Evolutionary conservation across 129 eudicot genomes (phyloP).

Genomic region (Rutidosis leptorrhynchoides): DNA sequence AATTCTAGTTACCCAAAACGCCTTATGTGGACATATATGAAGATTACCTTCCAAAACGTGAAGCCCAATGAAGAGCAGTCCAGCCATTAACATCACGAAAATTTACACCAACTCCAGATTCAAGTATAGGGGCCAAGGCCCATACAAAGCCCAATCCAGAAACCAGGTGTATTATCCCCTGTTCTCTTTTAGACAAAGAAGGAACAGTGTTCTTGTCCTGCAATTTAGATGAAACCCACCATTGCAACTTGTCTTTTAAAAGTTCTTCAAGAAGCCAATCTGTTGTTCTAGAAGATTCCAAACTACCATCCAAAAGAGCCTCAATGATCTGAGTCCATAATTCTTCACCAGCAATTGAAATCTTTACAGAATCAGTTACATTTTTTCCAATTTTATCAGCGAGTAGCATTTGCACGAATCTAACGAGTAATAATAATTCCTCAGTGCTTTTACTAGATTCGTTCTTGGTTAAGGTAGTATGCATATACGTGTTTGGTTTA

Average conservation of each 20-base stretch:
- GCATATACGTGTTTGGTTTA: conserved; percentile 32
- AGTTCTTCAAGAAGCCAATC: conserved; percentile 84
- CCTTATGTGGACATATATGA: too few relatives aligned
- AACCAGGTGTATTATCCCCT: conserved; percentile 92
- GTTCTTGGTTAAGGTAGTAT: conserved; percentile 32
- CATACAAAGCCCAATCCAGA: conserved; percentile 91
- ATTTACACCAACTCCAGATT: conserved; percentile 64
- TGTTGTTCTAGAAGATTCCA: conserved; percentile 43
- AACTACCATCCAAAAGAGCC: conserved; percentile 41
- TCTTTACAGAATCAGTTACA: conserved; percentile 34
- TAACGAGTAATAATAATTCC: conserved; percentile 68
- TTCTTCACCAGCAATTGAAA: conserved; percentile 48
- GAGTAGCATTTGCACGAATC: conserved; percentile 60
- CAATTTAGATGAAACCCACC: conserved; percentile 57
- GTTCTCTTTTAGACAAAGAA: conserved; percentile 73
- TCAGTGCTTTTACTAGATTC: conserved; percentile 50
- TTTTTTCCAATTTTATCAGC: conserved; percentile 36
- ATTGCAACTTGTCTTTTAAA: conserved; percentile 71
- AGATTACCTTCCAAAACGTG: conserved; percentile 87
- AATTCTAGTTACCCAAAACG: too few relatives aligned
- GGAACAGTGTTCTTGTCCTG: conserved; percentile 21
- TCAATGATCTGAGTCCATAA: conserved; percentile 69
- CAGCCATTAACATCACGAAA: conserved; percentile 86
- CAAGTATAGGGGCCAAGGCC: conserved; percentile 82
- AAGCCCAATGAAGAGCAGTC: conserved; percentile 99